Evolutionary conservation across 1,284 basidiomycete species (phyloP).

Genomic region (Pisolithus thermaeus): DNA sequence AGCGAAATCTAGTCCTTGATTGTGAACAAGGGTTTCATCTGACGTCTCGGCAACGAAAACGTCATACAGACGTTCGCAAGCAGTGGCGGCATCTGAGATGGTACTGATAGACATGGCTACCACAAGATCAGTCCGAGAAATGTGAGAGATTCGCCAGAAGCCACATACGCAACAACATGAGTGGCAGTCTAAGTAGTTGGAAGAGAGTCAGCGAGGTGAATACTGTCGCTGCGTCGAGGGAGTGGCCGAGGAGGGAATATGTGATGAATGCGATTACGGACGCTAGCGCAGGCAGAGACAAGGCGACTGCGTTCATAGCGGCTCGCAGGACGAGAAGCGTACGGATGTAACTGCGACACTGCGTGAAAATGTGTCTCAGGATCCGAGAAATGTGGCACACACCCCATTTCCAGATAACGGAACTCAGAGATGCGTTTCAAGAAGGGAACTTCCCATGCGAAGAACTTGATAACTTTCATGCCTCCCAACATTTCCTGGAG

Average conservation of each 20-base stretch:
- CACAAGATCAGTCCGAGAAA: neutral
- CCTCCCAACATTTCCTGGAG: constrained; percentile 81
- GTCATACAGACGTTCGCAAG: constrained; percentile 58
- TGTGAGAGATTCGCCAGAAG: neutral
- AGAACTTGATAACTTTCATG: constrained; percentile 89
- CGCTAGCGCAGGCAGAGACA: constrained; percentile 75
- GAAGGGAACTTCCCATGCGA: constrained; percentile 78
- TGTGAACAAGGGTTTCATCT: constrained; percentile 45
- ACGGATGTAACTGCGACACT: constrained; percentile 56
- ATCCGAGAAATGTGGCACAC: constrained; percentile 17
- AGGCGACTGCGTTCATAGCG: constrained; percentile 60
- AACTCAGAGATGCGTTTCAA: constrained; percentile 65
- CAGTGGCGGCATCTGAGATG: constrained; percentile 76
- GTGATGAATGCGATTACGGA: constrained; percentile 84
- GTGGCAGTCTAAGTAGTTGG: constrained; percentile 66
- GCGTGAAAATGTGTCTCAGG: neutral
- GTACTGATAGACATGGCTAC: constrained; percentile 71
- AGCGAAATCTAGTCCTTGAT: constrained; percentile 53
- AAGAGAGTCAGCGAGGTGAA: constrained; percentile 85
- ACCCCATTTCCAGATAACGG: constrained; percentile 70
- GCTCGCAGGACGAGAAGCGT: constrained; percentile 69
- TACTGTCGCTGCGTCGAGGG: constrained; percentile 62
- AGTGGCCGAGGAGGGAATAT: constrained; percentile 68
- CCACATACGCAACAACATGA: constrained; percentile 54
- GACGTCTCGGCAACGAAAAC: constrained; percentile 79